Conservation (phyloP, 495 filamentous ascomycete species). For the Pyrenula massariospora region DNA sequence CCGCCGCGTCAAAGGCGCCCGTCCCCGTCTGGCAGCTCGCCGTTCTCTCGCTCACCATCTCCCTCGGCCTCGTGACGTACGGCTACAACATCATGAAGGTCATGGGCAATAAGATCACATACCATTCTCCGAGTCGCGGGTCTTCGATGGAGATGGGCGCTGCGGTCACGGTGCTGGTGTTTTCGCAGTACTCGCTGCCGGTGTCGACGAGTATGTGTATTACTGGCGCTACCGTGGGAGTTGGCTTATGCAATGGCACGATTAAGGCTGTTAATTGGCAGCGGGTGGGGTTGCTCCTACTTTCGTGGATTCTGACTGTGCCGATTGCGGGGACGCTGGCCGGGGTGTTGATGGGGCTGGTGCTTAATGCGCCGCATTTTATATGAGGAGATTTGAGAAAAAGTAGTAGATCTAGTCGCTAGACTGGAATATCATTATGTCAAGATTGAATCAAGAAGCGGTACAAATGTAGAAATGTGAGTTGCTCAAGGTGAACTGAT, state of each 20-base stretch:
- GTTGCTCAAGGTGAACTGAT: too few species aligned
- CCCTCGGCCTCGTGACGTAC: slow-evolving; percentile 46
- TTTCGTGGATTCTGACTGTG: slow-evolving; percentile 52
- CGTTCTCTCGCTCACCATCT: slow-evolving; percentile 39
- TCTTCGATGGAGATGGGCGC: slow-evolving; percentile 57
- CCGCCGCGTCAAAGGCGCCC: slow-evolving; percentile 31
- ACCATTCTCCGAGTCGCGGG: slow-evolving; percentile 50
- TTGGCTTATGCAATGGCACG: slow-evolving; percentile 44
- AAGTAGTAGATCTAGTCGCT: too few species aligned
- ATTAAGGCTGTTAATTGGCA: slow-evolving; percentile 53
- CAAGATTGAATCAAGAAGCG: too few species aligned
- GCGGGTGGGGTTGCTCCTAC: slow-evolving; percentile 38
- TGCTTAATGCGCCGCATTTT: slow-evolving; percentile 49
- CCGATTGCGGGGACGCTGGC: slow-evolving; percentile 49
- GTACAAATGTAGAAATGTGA: too few species aligned
- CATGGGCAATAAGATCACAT: slow-evolving; percentile 59
- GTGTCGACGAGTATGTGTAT: slow-evolving; percentile 50
- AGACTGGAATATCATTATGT: too few species aligned
- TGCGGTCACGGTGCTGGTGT: slow-evolving; percentile 53
- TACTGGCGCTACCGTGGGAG: slow-evolving; percentile 44
- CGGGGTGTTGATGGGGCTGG: slow-evolving; percentile 49
- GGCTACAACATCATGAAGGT: slow-evolving; percentile 63
- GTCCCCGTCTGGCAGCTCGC: slow-evolving; percentile 52
- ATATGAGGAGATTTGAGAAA: too few species aligned
- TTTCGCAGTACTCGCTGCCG: slow-evolving; percentile 48